phyloP scores from a whole-genome alignment of 2,329 filamentous ascomycete species.

The Ophiostoma triangulosporum region DNA sequence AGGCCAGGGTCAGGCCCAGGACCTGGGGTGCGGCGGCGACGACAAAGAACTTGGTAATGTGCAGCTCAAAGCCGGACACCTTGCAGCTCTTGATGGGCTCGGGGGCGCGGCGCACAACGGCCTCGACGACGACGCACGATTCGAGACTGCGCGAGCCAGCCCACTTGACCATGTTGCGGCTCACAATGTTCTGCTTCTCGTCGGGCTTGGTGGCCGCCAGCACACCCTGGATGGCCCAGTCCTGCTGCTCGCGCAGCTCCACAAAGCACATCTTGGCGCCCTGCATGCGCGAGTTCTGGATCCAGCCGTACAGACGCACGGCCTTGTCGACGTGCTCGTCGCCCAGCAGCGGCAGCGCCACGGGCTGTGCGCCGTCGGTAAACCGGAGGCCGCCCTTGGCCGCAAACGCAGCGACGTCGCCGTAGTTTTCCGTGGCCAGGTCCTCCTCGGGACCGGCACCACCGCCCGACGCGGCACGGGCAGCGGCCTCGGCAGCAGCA shows the following conservation, averaged over 20 bases:
- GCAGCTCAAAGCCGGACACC: slow-evolving; percentile 70
- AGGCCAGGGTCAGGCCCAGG: slow-evolving; percentile 43
- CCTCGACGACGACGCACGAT: slow-evolving; percentile 72
- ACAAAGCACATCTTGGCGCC: slow-evolving; percentile 85
- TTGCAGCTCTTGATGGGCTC: slow-evolving; percentile 82
- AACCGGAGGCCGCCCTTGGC: slow-evolving; percentile 41
- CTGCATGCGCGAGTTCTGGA: slow-evolving; percentile 81
- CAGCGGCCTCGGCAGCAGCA: slow-evolving; percentile 43
- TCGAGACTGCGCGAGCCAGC: slow-evolving; percentile 61
- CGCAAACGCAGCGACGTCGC: slow-evolving; percentile 23
- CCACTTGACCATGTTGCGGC: slow-evolving; percentile 92
- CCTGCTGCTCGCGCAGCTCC: slow-evolving; percentile 63
- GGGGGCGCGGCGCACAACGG: slow-evolving; percentile 63
- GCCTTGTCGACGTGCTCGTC: slow-evolving; percentile 55
- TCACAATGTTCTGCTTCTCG: slow-evolving; percentile 48
- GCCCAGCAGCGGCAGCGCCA: slow-evolving; percentile 49
- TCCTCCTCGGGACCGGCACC: slow-evolving; percentile 50
- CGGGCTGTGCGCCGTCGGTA: slow-evolving; percentile 34
- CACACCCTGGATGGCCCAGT: slow-evolving; percentile 73
- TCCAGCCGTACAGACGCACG: slow-evolving; percentile 63
- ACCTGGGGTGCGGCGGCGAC: slow-evolving; percentile 49
- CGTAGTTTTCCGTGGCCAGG: slow-evolving; percentile 66
- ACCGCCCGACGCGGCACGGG: slow-evolving; percentile 41
- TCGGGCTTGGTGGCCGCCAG: slow-evolving; percentile 34
- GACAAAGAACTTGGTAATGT: slow-evolving; percentile 74